Evolutionary conservation across 306 rosid genomes (phyloP).

Genomic region (Trifolium dubium): DNA sequence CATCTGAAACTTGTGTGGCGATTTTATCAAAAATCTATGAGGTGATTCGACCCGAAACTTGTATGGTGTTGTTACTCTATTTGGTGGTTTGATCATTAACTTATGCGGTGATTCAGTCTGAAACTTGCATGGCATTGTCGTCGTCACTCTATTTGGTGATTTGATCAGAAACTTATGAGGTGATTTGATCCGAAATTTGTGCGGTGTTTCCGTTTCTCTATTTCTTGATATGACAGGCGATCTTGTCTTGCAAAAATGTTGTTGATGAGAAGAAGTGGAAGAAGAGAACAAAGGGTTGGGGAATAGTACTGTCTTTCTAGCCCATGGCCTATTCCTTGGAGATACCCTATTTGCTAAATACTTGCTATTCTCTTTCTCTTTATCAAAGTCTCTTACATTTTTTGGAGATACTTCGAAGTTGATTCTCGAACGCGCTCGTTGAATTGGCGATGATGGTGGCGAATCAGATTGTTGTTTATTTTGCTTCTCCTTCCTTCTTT

Average conservation of each 20-base stretch:
- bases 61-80: constrained; percentile 47
- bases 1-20: constrained; percentile 40
- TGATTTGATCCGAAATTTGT: constrained; percentile 24
- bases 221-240: constrained; percentile 75
- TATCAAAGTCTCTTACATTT: constrained; percentile 59
- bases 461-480: constrained; percentile 49
- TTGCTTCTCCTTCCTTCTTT: constrained; percentile 87
- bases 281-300: constrained; percentile 87
- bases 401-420: constrained; percentile 80
- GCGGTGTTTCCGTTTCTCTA: constrained; percentile 37
- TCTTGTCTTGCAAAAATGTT: constrained; percentile 66
- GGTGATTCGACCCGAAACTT: constrained; percentile 43
- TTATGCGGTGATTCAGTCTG: constrained; percentile 57
- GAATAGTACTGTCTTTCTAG: constrained; percentile 75
- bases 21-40: constrained; percentile 74
- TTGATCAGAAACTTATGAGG: constrained; percentile 82
- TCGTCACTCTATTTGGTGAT: constrained; percentile 57
- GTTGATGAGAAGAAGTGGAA: constrained; percentile 49
- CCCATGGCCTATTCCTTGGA: constrained; percentile 86
- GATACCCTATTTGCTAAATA: constrained; percentile 79
- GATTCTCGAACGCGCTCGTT: constrained; percentile 76
- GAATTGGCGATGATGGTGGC: constrained; percentile 47
- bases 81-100: constrained; percentile 72
- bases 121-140: constrained; percentile 30
- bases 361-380: constrained; percentile 50